Evolutionary conservation across 2,329 filamentous ascomycete genomes (phyloP).

Genomic region (Xylaria sp.): DNA sequence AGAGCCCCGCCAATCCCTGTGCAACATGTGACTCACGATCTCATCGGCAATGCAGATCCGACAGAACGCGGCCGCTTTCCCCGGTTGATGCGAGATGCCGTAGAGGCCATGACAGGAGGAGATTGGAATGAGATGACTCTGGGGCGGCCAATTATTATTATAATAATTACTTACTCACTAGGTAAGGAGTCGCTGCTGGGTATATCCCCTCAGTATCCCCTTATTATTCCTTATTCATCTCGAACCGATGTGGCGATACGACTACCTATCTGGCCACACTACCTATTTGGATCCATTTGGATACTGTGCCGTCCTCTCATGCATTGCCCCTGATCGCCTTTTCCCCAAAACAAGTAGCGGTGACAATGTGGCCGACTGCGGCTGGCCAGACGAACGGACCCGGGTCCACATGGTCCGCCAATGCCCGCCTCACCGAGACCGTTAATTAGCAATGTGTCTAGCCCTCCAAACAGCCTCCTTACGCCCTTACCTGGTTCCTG

Average conservation of each 20-base stretch:
- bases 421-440: conserved; percentile 45
- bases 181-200: conserved; percentile 4
- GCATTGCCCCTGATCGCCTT: conserved; percentile 32
- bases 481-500: neutral
- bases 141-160: conserved; percentile 30
- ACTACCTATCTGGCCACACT: neutral
- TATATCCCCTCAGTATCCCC: conserved; percentile 10
- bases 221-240: neutral
- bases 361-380: conserved; percentile 50
- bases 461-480: conserved; percentile 5
- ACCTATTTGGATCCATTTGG: neutral
- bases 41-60: conserved; percentile 10
- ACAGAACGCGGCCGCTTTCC: conserved; percentile 4
- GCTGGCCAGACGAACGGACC: conserved; percentile 44
- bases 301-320: conserved; percentile 14
- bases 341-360: conserved; percentile 46
- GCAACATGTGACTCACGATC: conserved; percentile 22
- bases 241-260: conserved; percentile 17
- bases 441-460: conserved; percentile 22
- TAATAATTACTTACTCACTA: conserved; percentile 21
- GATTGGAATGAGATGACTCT: conserved; percentile 18
- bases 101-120: conserved; percentile 18
- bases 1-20: conserved; percentile 21
- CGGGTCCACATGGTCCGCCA: conserved; percentile 46
- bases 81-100: conserved; percentile 18